Base-by-base conservation (phyloP, 768 basidiomycete species). In the Boletus patriciae region DNA sequence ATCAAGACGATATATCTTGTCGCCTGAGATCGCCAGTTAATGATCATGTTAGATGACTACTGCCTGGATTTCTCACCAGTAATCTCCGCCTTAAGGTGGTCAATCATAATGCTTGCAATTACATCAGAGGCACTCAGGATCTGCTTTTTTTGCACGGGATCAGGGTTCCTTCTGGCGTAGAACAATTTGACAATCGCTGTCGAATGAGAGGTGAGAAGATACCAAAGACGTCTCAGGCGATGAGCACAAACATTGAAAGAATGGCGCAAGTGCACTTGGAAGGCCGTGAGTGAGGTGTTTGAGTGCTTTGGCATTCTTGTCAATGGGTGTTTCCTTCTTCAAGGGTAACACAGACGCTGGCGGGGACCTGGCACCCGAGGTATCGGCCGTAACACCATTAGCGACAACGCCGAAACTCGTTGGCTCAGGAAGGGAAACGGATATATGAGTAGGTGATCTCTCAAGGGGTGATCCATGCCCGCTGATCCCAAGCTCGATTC, bases 101-200 rank as follows among this genome's bases (percentile, higher is more conserved):
- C 77, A 47, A 88, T 72, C 73, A 96, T 80, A 21, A 95, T 78
- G 2, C 81, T 74, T 1, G 94, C 90, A 31, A 99, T 71, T 18
- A 84, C 73, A 46, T 78, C 74, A 0, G 92, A 87, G 3, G 91
- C 84, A 21, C 83, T 82, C 18, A 77, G 66, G 15, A 94, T 89
- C 65, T 91, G 90, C 66, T 88, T 86, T 71, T 83, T 88, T 68
- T 95, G 93, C 16, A 78, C 64, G 4, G 80, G 58, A 64, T 96
- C 94, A 11, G 85, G 82, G 65, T 84, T 91, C 19, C 93, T 84
- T 57, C 92, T 80, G 13, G 85, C 84, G 66, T 92, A 85, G 72
- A 95, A 90, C 71, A 95, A 80, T 73, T 94, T 92, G 58, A 92
- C 86, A 65, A 92, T 83, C 15, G 93, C 92, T 94, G 52, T 46